These are phyloP conservation scores for Eurotiales sp. DNA, from an alignment of 2,329 filamentous ascomycete species.

Conservation along the genomic window DNA sequence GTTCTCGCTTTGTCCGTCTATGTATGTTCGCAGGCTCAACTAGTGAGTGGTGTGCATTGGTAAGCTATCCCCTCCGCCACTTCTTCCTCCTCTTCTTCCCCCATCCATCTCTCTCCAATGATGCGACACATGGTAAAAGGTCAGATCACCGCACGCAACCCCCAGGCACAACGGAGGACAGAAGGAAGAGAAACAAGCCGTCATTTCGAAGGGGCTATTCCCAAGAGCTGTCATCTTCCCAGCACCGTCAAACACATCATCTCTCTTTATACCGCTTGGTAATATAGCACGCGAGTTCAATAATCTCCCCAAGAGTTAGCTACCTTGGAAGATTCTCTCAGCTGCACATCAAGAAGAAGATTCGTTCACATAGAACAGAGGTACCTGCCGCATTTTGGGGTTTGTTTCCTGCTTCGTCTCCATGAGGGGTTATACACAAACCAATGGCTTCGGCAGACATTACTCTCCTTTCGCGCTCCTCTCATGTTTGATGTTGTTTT, in stretches of 20 bases:
- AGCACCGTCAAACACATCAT: neutral
- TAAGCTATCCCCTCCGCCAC: no score
- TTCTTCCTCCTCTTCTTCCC: neutral
- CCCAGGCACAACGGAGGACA: constrained; percentile 19
- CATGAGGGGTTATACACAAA: constrained; percentile 35
- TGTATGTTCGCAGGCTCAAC: no score
- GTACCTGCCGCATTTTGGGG: constrained; percentile 10
- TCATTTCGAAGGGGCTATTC: constrained; percentile 12
- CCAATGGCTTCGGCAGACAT: constrained; percentile 43
- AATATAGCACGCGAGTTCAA: neutral
- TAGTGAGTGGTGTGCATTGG: no score
- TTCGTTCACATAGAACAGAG: no score
- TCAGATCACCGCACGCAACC: constrained; percentile 32
- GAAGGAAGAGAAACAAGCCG: neutral
- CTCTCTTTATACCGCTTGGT: no score
- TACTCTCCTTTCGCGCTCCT: neutral
- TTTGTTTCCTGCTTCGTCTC: constrained; percentile 33
- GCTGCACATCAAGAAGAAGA: neutral
- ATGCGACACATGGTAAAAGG: constrained; percentile 46
- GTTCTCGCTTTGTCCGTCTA: no score
- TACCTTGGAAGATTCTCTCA: neutral
- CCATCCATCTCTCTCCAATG: constrained; percentile 33
- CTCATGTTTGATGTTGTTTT: neutral
- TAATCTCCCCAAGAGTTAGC: neutral
- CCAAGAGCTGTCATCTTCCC: neutral